phyloP scores from a whole-genome alignment of 306 rosid species.

The Quercus parvula region DNA sequence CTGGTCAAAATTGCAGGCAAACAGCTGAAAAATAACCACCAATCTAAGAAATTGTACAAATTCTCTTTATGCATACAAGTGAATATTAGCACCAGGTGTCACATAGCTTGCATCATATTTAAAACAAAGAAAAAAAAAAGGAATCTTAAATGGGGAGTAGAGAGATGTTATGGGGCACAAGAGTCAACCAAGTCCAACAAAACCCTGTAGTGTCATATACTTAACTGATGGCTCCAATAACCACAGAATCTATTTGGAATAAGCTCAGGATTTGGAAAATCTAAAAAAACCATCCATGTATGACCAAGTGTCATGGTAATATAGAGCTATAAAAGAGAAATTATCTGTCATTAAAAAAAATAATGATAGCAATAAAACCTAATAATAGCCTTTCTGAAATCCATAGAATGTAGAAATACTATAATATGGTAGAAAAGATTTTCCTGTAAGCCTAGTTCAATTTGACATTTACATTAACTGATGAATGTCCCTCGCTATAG shows the following conservation, averaged over 20 bases:
- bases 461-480: not conserved
- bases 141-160: not conserved
- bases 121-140: not conserved
- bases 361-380: not conserved
- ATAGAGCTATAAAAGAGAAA: not conserved
- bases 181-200: not conserved
- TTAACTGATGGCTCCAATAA: not conserved
- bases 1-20: slow-evolving; percentile 6
- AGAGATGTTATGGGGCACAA: not conserved
- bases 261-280: not conserved
- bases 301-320: not conserved
- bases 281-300: not conserved
- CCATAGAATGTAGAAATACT: not conserved
- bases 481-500: not conserved
- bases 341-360: not conserved
- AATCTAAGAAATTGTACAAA: not conserved
- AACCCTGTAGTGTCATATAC: not conserved
- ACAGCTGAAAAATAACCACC: not conserved
- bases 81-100: not conserved
- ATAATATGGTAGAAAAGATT: not conserved
- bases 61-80: not conserved
- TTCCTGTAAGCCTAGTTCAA: not conserved
- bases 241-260: not conserved
- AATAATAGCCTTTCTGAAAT: not conserved
- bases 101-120: not conserved